Conservation (phyloP, 108 stramenopile species). For the Cyclostephanos tholiformis region DNA sequence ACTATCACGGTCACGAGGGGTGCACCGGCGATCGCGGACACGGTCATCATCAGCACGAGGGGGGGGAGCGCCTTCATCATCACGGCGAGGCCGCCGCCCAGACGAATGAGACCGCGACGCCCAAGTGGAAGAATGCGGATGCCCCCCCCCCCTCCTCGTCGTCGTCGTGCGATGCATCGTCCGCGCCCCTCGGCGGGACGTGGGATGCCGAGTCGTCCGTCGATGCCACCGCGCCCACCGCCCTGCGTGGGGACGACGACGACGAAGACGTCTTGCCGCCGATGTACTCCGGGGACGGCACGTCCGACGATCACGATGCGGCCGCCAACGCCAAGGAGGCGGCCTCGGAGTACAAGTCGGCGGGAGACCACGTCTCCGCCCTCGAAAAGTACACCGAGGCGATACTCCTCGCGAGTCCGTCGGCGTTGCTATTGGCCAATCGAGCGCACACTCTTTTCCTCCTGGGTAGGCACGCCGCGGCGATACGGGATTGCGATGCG, state of each 20-base stretch:
- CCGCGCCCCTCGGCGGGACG: conserved; percentile 71
- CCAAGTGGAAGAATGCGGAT: conserved; percentile 78
- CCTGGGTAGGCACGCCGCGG: conserved; percentile 61
- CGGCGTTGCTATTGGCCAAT: conserved; percentile 81
- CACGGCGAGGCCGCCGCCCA: background rate
- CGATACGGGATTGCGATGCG: conserved; percentile 74
- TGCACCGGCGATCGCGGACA: conserved; percentile 41
- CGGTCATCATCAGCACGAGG: conserved; percentile 15
- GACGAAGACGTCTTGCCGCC: conserved; percentile 59
- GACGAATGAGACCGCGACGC: conserved; percentile 39
- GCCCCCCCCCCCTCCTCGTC: no score
- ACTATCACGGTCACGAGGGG: conserved; percentile 84
- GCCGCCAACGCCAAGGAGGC: conserved; percentile 65
- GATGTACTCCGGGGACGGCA: conserved; percentile 55
- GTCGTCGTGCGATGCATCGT: conserved; percentile 47
- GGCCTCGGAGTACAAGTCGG: conserved; percentile 67
- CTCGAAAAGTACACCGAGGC: conserved; percentile 75
- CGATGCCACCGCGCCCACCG: conserved; percentile 45
- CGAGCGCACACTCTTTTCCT: conserved; percentile 76
- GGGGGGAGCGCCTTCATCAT: background rate
- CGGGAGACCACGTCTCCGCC: conserved; percentile 62
- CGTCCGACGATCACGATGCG: conserved; percentile 70
- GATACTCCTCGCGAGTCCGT: conserved; percentile 72
- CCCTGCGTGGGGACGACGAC: conserved; percentile 21
- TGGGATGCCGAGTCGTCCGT: conserved; percentile 72